Evolutionary conservation across 176 grass and related monocot species (phyloP).

Genomic region (Eragrostis nindensis): DNA sequence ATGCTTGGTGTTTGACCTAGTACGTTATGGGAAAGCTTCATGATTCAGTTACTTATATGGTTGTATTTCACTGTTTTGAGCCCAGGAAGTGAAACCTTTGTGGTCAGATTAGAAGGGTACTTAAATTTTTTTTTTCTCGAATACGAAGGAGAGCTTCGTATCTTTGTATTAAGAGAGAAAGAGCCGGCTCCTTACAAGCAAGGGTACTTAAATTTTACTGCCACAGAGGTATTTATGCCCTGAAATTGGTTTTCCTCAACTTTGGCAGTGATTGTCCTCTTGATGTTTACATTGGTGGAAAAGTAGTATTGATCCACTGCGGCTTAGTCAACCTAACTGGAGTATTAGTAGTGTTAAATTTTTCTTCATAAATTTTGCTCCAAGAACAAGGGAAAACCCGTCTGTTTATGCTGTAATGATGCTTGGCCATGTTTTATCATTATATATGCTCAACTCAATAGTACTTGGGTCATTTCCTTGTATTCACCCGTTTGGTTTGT

Average conservation of each 20-base stretch:
- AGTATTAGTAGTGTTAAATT: neutral
- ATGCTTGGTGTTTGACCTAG: neutral
- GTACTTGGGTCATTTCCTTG: constrained; percentile 14
- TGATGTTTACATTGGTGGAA: constrained; percentile 3
- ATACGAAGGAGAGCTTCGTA: too few species aligned
- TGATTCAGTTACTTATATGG: neutral
- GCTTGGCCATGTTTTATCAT: constrained; percentile 11
- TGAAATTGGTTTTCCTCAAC: neutral
- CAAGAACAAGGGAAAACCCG: constrained; percentile 5
- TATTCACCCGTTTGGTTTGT: constrained; percentile 9
- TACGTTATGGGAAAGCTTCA: neutral
- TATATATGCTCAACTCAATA: neutral
- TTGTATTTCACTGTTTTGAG: neutral
- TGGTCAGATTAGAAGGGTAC: neutral
- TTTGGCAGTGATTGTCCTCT: neutral
- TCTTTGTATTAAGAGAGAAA: too few species aligned
- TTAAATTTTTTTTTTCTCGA: too few species aligned
- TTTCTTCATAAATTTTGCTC: neutral
- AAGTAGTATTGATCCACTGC: neutral
- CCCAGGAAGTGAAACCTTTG: neutral
- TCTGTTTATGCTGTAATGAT: neutral
- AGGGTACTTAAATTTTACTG: neutral
- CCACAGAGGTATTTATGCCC: neutral
- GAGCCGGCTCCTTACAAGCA: too few species aligned
- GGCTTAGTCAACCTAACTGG: neutral